A percentile compares a stretch with the other conserved stretches of the same genome.
These are phyloP conservation scores for Yueomyces sp. DNA, from an alignment of 805 yeast species.

Conservation along the genomic window DNA sequence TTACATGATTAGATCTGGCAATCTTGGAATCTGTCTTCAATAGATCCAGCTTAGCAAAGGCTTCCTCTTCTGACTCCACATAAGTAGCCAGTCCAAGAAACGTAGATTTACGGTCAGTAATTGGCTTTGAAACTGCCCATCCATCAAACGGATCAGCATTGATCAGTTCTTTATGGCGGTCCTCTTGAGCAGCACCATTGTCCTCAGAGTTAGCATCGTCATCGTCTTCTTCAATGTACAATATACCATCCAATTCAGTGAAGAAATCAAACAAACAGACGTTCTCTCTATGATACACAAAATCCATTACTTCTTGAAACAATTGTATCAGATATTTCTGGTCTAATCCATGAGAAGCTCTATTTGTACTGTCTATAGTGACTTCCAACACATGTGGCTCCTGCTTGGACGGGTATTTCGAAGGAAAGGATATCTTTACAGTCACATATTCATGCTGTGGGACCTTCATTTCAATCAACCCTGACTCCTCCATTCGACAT, in stretches of 20 bases:
- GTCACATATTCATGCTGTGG: conserved; percentile 51
- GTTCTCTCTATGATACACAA: conserved; percentile 40
- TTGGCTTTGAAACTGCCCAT: conserved; percentile 69
- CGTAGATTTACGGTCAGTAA: conserved; percentile 72
- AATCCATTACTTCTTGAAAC: conserved; percentile 39
- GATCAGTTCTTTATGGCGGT: conserved; percentile 1
- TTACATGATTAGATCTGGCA: conserved; percentile 59
- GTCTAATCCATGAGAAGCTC: conserved; percentile 24
- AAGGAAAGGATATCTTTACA: conserved; percentile 63
- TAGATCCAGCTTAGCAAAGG: conserved; percentile 34
- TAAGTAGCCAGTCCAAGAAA: conserved; percentile 64
- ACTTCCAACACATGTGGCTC: conserved; percentile 56
- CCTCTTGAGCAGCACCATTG: conserved; percentile 2
- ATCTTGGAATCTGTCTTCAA: conserved; percentile 56
- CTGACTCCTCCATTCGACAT: conserved; percentile 20
- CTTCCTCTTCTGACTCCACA: conserved; percentile 58
- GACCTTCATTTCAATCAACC: conserved; percentile 31
- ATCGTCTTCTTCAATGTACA: conserved; percentile 25
- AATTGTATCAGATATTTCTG: conserved; percentile 34
- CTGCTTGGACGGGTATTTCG: conserved; percentile 46
- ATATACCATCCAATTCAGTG: conserved; percentile 46
- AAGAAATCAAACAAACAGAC: conserved; percentile 75
- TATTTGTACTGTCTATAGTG: conserved; percentile 5
- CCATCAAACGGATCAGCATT: conserved; percentile 41
- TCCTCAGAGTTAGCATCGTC: conserved; percentile 14